These are phyloP conservation scores for Amylostereum chailletii DNA, from an alignment of 1,284 basidiomycete species.

Conservation along the genomic window DNA sequence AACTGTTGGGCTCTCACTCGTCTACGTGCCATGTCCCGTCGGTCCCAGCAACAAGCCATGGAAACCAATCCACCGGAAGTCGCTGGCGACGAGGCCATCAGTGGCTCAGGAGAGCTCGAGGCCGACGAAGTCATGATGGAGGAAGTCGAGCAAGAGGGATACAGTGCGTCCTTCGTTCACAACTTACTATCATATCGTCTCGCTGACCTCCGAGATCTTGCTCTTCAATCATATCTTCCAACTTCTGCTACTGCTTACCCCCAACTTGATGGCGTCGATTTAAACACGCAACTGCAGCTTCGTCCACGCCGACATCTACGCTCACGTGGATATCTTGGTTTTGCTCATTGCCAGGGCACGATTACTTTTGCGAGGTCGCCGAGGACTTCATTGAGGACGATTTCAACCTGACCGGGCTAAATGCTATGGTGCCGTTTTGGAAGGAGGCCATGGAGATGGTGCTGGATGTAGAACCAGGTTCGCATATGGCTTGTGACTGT, in stretches of 20 bases:
- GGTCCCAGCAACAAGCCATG: constrained; percentile 24
- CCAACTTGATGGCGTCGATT: too few species aligned
- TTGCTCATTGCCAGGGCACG: constrained; percentile 95
- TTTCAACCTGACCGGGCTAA: constrained; percentile 96
- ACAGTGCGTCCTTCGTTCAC: constrained; percentile 50
- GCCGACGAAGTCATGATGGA: constrained; percentile 66
- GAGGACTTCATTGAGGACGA: constrained; percentile 99
- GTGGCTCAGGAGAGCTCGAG: constrained; percentile 34
- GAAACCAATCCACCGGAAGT: constrained; percentile 38
- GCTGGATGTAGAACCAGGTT: constrained; percentile 98
- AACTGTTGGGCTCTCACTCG: constrained; percentile 15
- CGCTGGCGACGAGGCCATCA: constrained; percentile 44
- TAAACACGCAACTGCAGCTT: constrained; percentile 37
- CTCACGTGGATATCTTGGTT: constrained; percentile 99
- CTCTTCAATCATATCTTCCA: background rate
- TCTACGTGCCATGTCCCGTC: constrained; percentile 37
- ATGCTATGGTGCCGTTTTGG: constrained; percentile 96
- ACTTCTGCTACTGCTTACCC: background rate
- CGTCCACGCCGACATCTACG: constrained; percentile 77
- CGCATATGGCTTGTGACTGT: constrained; percentile 21
- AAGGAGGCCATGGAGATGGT: constrained; percentile 99
- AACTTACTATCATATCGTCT: constrained; percentile 2
- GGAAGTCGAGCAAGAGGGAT: constrained; percentile 57
- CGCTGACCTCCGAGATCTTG: background rate
- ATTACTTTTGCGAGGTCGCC: constrained; percentile 96